Evolutionary conservation across 1,284 basidiomycete species (phyloP), one percentile per base, ranked within the genome.

Genomic region (Cryptococcus amylolentus): DNA sequence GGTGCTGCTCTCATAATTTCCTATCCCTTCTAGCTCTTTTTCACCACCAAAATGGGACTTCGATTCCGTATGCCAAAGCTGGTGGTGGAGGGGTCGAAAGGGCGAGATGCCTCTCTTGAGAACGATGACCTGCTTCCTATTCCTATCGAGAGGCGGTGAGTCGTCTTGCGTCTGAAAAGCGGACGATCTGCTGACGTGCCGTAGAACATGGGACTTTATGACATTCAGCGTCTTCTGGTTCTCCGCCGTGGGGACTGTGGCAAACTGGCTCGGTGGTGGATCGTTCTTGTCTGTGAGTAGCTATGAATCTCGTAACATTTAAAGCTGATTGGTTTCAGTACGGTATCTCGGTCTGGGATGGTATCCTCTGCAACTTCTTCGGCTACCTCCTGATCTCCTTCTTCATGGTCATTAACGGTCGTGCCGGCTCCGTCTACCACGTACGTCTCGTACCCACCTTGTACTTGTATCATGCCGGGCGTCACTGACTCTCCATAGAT

Each of bases 401-500:
- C 43, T 63, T 71, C 57, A 73, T 74, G 70, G 64, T 65, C 5
- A 18, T 67, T 23, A 71, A 71, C 57, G 72, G 72, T 7, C 62
- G 70, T 1, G 56, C 60, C 4, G 72, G 70, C 13, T 64, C 72
- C 0, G 63, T 67, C 2, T 73, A 68, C 47, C 71, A 73, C 50
- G 60, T 71, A 20, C 49, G 65, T 52, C 49, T 23, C 23, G 23
- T 41, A 18, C 39, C n/a, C 52, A 9, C 14, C 23, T 31, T 14
- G 18, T 27, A 2, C 38, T 53, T 0, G 51, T 23, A 23, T 23
- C 23, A 23, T 23, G 3, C 23, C 23, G 23, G 23, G 23, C 38
- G 23, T 23, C 26, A 46, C 26, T 16, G 23, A 26, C 35, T 5
- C 13, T 14, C 26, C 18, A 68, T 86, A 88, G 70, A 74, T 88